phyloP scores from a whole-genome alignment of 345 rosid species.

The Rhizophora mangle region DNA sequence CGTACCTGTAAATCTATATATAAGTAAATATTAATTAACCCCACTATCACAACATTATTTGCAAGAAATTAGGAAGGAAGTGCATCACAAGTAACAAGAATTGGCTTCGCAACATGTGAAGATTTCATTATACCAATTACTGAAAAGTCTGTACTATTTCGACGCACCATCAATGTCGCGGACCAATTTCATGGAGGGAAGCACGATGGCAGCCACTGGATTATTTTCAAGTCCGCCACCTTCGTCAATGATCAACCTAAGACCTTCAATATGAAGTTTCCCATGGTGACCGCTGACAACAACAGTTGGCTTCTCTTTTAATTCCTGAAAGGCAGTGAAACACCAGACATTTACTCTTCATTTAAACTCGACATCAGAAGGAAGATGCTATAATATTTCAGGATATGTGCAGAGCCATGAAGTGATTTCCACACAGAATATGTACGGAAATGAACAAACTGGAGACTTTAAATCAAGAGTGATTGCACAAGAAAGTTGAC shows the following conservation, averaged over 20 bases:
- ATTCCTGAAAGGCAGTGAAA: conserved; percentile 31
- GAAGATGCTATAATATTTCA: neutral
- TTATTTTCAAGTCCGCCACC: conserved; percentile 65
- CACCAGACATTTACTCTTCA: conserved; percentile 9
- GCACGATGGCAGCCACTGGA: conserved; percentile 75
- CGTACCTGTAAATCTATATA: too few relatives aligned
- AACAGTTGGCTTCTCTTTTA: conserved; percentile 44
- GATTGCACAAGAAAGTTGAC: neutral
- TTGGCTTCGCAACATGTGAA: too few relatives aligned
- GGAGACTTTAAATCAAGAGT: neutral
- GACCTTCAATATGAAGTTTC: conserved; percentile 70
- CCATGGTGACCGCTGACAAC: conserved; percentile 84
- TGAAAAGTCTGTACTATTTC: conserved; percentile 7
- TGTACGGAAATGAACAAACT: neutral
- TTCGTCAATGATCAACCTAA: conserved; percentile 82
- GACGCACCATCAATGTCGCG: conserved; percentile 49
- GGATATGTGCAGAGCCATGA: neutral
- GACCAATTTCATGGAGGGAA: conserved; percentile 63
- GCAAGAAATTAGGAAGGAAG: too few relatives aligned
- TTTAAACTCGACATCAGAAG: conserved; percentile 16
- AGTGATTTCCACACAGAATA: neutral
- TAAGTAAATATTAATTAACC: too few relatives aligned
- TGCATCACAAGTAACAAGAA: too few relatives aligned
- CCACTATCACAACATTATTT: too few relatives aligned
- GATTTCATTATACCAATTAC: too few relatives aligned